A percentile compares a stretch with the other conserved stretches of the same genome.
Conservation (phyloP, 2,329 filamentous ascomycete species). For the Alternaria burnsii region DNA sequence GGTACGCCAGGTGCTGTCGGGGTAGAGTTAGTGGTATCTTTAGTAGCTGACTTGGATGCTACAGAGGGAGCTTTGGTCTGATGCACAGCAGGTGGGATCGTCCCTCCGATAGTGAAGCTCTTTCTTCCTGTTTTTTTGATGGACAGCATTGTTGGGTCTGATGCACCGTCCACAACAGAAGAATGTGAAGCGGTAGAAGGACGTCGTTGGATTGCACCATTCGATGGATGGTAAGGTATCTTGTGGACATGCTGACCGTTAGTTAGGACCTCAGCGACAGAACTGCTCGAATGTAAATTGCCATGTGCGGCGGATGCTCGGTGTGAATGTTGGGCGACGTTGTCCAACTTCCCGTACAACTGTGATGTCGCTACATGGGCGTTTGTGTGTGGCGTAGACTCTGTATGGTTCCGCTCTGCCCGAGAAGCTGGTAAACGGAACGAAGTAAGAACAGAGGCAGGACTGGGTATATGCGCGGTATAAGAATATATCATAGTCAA, state of each 20-base stretch:
- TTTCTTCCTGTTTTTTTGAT: conserved; percentile 32
- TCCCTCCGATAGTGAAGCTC: conserved; percentile 26
- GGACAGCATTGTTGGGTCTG: conserved; percentile 17
- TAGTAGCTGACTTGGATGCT: background rate
- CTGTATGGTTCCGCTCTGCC: background rate
- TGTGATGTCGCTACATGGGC: conserved; percentile 12
- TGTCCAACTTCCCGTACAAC: conserved; percentile 13
- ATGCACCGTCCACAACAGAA: conserved; percentile 18
- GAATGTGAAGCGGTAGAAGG: background rate
- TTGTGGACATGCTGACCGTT: conserved; percentile 42
- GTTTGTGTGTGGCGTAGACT: conserved; percentile 17
- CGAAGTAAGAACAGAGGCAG: conserved; percentile 33
- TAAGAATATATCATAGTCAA: conserved; percentile 46
- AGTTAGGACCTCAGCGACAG: conserved; percentile 22
- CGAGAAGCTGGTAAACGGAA: conserved; percentile 16
- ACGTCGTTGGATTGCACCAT: conserved; percentile 12
- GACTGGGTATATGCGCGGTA: conserved; percentile 42
- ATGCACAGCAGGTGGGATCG: background rate
- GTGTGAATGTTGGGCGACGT: conserved; percentile 23
- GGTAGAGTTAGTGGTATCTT: background rate
- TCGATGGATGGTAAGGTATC: conserved; percentile 35
- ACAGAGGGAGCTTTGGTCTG: background rate
- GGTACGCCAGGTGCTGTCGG: conserved; percentile 19
- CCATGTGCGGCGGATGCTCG: conserved; percentile 3
- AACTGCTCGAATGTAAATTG: conserved; percentile 16